Conservation (phyloP, 768 basidiomycete genomes). For the Tricholoma matsutake region DNA sequence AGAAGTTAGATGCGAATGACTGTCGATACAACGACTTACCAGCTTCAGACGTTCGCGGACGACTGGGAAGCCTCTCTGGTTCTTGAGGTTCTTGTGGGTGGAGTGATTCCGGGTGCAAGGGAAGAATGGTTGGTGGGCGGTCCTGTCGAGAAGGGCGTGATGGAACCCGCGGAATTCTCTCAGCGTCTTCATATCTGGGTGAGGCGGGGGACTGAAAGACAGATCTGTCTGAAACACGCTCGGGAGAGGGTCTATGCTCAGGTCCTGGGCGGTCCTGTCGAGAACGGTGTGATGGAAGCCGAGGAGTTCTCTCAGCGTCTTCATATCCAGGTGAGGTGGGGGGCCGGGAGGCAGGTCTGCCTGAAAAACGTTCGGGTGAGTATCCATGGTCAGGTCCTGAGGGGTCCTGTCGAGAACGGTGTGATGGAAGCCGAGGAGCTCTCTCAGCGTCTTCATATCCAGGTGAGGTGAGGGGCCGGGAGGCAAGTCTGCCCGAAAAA, state of each 20-base stretch:
- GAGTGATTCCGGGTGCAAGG: constrained; percentile 5
- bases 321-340: background rate
- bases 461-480: background rate
- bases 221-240: constrained; percentile 1
- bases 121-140: constrained; percentile 13
- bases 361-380: constrained; percentile 1
- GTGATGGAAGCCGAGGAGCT: constrained; percentile 13
- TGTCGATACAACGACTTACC: constrained; percentile 6
- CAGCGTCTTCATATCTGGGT: background rate
- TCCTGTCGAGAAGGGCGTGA: constrained; percentile 9
- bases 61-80: constrained; percentile 4
- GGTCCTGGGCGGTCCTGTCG: constrained; percentile 7
- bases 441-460: background rate
- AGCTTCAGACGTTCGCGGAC: constrained; percentile 1
- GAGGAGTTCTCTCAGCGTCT: background rate
- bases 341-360: background rate
- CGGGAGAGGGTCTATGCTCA: background rate
- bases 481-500: background rate
- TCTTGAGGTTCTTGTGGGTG: constrained; percentile 4
- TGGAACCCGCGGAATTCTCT: constrained; percentile 9
- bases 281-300: constrained; percentile 13
- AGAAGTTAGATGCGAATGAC: background rate
- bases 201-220: background rate
- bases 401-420: constrained; percentile 8
- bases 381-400: no score